Base-by-base conservation (phyloP, 371 early-diverging fungal species). In the Apophysomyces trapeziformis region DNA sequence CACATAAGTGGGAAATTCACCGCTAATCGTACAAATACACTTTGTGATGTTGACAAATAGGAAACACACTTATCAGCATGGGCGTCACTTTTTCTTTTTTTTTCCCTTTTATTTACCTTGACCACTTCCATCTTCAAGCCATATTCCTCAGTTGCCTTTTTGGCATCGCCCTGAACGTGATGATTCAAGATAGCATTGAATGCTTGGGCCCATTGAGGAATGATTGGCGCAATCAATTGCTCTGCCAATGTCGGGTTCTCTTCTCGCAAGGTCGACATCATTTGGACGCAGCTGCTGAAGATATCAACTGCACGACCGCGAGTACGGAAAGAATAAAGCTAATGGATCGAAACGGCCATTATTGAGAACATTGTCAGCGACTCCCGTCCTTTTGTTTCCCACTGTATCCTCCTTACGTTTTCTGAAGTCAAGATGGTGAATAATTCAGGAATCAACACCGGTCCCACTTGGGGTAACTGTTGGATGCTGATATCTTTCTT, bases 401-500 rank as follows among this genome's bases (percentile, higher is more conserved):
- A 26, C 32, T 26, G 32, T 2, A 1, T 3, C 3, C 1, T 26
- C 32, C 64, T 72, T 68, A 76, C 79, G 44, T 76, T 78, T 43
- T 87, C 83, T 14, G 81, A 80, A 16, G 82, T 74, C 71, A 95
- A 80, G 38, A 96, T 90, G 12, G 86, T 79, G 64, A 83, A 84
- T 59, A 97, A 89, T 73, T 95, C 93, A 2, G 96, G 95, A 46
- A 95, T 76, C 38, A 97, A 75, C 4, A 89, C 76, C 45, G 92
- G 93, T 0, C 91, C 92, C 16, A 96, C 76, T 60, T 88, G 85
- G 41, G 92, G 90, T 61, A 95, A 79, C 68, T 96, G 94, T 54
- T 91, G 85, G 63, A 94, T 93, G 12, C 93, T 92, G 74, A 97
- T 86, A 76, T 96, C 95, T 60, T 88, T 85, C 68, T 85, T 84